These are phyloP conservation scores for Phytophthora lateralis DNA, from an alignment of 352 stramenopile species.

Conservation along the genomic window DNA sequence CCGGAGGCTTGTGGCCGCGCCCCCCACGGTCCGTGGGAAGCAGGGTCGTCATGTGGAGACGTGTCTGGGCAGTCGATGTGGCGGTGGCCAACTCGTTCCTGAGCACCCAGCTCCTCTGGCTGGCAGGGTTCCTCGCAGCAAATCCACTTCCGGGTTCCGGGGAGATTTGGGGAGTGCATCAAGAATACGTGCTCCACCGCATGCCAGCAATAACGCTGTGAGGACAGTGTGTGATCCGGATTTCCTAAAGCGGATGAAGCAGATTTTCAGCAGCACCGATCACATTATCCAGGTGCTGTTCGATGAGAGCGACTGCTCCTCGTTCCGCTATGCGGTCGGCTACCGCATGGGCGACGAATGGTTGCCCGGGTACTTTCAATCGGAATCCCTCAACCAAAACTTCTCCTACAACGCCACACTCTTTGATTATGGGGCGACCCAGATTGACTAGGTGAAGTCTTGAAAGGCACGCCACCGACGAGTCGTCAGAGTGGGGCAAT, in stretches of 20 bases:
- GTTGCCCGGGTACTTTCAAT: not conserved
- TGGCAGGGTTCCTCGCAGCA: no score
- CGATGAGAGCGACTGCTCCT: not conserved
- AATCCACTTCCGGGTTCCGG: no score
- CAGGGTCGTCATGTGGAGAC: no score
- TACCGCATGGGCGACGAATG: not conserved
- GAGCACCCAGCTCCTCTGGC: no score
- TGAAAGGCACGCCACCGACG: no score
- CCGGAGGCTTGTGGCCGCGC: no score
- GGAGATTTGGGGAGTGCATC: no score
- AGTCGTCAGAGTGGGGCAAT: no score
- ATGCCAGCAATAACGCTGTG: not conserved
- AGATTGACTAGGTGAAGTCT: not conserved
- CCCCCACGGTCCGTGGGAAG: no score
- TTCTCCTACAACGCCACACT: not conserved
- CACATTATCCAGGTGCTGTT: not conserved
- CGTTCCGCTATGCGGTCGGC: not conserved
- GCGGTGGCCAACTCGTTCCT: no score
- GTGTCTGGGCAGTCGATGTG: no score
- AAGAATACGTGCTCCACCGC: not conserved
- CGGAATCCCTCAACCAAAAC: not conserved
- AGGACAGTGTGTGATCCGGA: not conserved
- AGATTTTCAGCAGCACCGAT: not conserved
- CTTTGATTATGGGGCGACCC: not conserved
- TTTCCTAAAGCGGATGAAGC: not conserved